Base-by-base conservation (phyloP, 768 basidiomycete species). In the Russula sp. region DNA sequence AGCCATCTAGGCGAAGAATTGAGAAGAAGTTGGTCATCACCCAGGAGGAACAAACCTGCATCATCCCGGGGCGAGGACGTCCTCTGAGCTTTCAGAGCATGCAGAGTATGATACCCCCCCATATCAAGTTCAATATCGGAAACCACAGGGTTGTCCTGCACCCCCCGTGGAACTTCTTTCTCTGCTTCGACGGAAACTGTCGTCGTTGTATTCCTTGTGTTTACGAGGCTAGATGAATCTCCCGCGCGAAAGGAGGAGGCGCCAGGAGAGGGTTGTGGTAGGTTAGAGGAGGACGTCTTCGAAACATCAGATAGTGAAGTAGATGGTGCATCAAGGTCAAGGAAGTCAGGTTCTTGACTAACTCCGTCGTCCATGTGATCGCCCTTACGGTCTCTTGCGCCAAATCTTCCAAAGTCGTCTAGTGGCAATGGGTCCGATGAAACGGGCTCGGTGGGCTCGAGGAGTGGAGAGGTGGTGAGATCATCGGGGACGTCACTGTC, bases 401-500 rank as follows among this genome's bases (percentile, higher is more conserved):
- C 80, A 62, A 79, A 81, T 48, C 77, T 68, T 45, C 77, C 79
- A 20, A 73, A 67, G 9, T 60, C 71, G 66, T 48, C 72, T 60
- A 41, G 68, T 63, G 63, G 69, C 16, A 36, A 20, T 47, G 67
- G 67, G 64, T 64, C 72, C 57, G 63, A 65, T 69, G 61, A 72
- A 56, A 61, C 77, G 32, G 76, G 70, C 52, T 70, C 75, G 3
- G 85, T 86, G 9, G 88, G 83, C 63, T 85, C 78, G 14, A 96
- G 82, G 25, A 99, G 76, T 29, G 97, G 97, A 74, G 90, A 93
- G 0, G 97, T 99, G 65, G 94, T 88, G 64, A 99, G 83, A 71
- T 94, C 90, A 50, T 83, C 88, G 3, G 97, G 96, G 35, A 98
- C 86, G 61, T 98, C 93, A 42, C 87, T 91, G 43, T 95, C 91